These are phyloP conservation scores for Chytriomyces sp. DNA, from an alignment of 192 early-diverging fungal genomes.

Conservation along the genomic window DNA sequence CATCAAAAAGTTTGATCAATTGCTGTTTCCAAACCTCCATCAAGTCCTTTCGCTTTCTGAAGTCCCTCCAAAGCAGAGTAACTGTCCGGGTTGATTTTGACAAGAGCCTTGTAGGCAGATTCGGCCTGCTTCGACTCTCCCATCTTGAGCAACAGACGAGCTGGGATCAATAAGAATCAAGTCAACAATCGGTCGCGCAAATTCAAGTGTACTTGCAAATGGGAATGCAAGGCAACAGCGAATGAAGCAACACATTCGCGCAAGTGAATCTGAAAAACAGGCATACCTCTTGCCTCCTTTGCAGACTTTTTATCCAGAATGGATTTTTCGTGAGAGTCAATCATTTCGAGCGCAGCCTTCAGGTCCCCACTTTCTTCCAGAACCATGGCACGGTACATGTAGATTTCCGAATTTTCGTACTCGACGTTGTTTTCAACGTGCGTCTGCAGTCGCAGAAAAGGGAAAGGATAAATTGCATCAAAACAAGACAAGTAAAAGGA, in stretches of 20 bases:
- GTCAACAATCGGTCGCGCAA: neutral
- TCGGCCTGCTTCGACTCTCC: slow-evolving; percentile 75
- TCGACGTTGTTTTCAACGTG: slow-evolving; percentile 39
- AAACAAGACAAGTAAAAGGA: neutral
- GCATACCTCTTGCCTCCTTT: slow-evolving; percentile 67
- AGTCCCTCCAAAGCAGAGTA: slow-evolving; percentile 74
- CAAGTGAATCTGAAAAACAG: neutral
- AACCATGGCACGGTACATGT: slow-evolving; percentile 85
- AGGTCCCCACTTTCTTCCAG: slow-evolving; percentile 83
- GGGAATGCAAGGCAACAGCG: neutral
- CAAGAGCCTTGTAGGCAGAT: slow-evolving; percentile 72
- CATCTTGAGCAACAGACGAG: slow-evolving; percentile 73
- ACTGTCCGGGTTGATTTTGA: slow-evolving; percentile 84
- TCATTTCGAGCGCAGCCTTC: slow-evolving; percentile 74
- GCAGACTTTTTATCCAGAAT: slow-evolving; percentile 76
- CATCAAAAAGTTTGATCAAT: neutral
- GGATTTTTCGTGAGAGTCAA: slow-evolving; percentile 73
- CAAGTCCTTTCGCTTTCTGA: slow-evolving; percentile 58
- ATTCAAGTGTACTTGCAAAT: neutral
- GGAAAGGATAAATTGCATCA: neutral
- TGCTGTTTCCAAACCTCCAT: slow-evolving; percentile 40
- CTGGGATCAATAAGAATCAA: slow-evolving; percentile 25
- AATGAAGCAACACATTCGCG: neutral
- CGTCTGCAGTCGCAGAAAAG: slow-evolving; percentile 6
- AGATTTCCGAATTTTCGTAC: slow-evolving; percentile 81